phyloP scores from a whole-genome alignment of 2,329 filamentous ascomycete species.

The Capronia americana region DNA sequence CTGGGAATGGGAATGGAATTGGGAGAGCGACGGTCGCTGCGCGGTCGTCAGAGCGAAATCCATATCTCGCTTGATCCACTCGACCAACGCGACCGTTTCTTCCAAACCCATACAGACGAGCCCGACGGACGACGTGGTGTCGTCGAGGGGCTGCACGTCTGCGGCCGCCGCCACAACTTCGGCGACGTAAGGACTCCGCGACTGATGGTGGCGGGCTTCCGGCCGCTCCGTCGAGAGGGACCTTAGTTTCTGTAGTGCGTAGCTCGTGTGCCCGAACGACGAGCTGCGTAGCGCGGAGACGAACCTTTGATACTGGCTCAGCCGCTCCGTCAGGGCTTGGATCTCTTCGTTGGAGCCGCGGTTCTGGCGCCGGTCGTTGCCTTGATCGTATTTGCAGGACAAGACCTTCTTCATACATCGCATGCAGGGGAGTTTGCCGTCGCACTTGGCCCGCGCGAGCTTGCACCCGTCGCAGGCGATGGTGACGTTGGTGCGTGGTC shows the following conservation, averaged over 20 bases:
- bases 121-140: background rate
- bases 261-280: background rate
- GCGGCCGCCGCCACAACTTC: background rate
- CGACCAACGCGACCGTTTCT: slow-evolving; percentile 6
- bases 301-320: slow-evolving; percentile 20
- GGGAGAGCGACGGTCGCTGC: background rate
- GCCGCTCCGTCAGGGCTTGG: slow-evolving; percentile 11
- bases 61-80: slow-evolving; percentile 7
- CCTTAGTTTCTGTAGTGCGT: background rate
- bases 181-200: background rate
- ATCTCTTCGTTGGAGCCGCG: slow-evolving; percentile 10
- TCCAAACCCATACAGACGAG: background rate
- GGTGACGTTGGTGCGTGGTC: slow-evolving; percentile 52
- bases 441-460: slow-evolving; percentile 53
- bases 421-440: slow-evolving; percentile 51
- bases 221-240: background rate
- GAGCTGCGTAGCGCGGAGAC: slow-evolving; percentile 15
- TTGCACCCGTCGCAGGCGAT: slow-evolving; percentile 53
- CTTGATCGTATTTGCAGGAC: slow-evolving; percentile 18
- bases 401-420: slow-evolving; percentile 41
- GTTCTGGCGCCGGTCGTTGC: slow-evolving; percentile 17
- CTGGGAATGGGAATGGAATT: background rate
- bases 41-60: background rate
- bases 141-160: background rate
- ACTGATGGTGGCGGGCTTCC: background rate